Evolutionary conservation across 441 rosid species (phyloP), one percentile per base, ranked within the genome.

Genomic region (Erodium trifolium): DNA sequence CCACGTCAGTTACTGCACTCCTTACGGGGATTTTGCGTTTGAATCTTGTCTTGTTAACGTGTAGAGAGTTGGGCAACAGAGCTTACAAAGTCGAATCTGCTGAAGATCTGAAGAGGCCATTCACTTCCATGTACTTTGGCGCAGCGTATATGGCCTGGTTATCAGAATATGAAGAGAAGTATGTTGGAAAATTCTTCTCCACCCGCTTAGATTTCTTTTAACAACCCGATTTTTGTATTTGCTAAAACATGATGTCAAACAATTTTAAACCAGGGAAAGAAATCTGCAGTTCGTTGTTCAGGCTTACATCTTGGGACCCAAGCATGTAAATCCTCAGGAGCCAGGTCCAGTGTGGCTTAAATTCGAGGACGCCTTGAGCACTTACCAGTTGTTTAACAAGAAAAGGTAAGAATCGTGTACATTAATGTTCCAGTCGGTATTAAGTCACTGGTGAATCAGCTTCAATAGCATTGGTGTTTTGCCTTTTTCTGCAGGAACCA

Each of bases 141-240:
- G 92, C 92, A 1, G 96, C 97, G 55, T 91, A 91, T 70, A 70
- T 88, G 72, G 82, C 88, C 62, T 91, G 91, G 89, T 74, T 93
- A 81, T 85, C 93, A 8, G 84, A 81, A 78, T 93, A 91, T 63
- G 95, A 93, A 79, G 93, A 96, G 73, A 76, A 88, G 99, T 91
- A 31, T 3, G 34, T 31, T 31, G 34, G 59, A 51, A 51, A 51
- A 51, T 31, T 31, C 34, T 31, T 31, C 34, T 31, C 1, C 34
- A 31, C 34, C 34, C 34, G 1, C 34, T 31, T 31, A 1, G 34
- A 31, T 31, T 31, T 3, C 34, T 31, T 31, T 31, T 31, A 31
- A 31, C 34, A 31, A 3, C 34, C 34, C 34, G 34, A 2, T 3
- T 31, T 2, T 31, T 31, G 13, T 51, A 0, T 31, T 39, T 66